phyloP scores from a whole-genome alignment of 805 yeast genomes.

The Nakazawaea populi region DNA sequence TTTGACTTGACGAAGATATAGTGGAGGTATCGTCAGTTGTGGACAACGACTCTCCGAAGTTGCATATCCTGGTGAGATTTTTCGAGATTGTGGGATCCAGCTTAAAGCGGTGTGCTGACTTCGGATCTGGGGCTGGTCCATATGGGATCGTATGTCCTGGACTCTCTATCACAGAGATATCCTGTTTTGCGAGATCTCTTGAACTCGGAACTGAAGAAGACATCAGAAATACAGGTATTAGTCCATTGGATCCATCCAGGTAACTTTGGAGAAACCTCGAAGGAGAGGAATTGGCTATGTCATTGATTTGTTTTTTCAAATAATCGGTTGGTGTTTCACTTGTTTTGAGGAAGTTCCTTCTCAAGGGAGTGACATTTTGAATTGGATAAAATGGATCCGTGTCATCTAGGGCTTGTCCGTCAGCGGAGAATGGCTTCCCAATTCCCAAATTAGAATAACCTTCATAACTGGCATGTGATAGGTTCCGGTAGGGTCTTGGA shows the following conservation, averaged over 20 bases:
- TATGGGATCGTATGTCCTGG: background rate
- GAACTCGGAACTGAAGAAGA: background rate
- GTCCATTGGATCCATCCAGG: constrained; percentile 4
- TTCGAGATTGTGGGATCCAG: background rate
- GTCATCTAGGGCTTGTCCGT: background rate
- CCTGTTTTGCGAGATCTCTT: background rate
- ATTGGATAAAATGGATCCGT: background rate
- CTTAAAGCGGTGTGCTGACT: background rate
- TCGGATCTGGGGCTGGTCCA: background rate
- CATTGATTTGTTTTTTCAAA: background rate
- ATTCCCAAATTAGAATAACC: background rate
- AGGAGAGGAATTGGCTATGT: constrained; percentile 2
- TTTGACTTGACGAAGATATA: background rate
- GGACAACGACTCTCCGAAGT: background rate
- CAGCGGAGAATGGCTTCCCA: background rate
- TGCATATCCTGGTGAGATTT: background rate
- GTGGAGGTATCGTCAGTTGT: background rate
- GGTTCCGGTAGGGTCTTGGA: background rate
- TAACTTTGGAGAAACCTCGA: constrained; percentile 2
- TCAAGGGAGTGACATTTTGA: background rate
- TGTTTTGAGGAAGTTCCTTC: background rate
- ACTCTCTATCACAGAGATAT: background rate
- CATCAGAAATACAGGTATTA: background rate
- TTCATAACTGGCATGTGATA: background rate
- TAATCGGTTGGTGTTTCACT: background rate